Evolutionary conservation across 768 basidiomycete species (phyloP).

Genomic region (Suillus occidentalis): DNA sequence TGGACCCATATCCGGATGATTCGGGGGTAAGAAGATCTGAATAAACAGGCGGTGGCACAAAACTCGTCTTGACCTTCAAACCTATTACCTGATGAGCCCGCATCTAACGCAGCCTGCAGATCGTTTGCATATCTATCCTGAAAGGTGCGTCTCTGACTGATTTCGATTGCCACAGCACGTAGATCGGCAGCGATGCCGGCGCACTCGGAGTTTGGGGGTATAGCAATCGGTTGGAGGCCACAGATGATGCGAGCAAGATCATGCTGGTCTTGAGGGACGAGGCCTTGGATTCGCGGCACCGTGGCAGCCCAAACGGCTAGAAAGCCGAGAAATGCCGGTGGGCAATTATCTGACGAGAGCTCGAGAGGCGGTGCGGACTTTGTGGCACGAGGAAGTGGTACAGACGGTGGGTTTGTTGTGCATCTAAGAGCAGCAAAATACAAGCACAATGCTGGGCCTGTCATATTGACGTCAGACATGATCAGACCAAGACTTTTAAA

Average conservation of each 20-base stretch:
- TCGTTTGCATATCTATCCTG: constrained; percentile 76
- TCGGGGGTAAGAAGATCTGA: constrained; percentile 29
- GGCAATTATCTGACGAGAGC: constrained; percentile 69
- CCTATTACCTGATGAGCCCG: constrained; percentile 40
- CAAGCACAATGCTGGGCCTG: constrained; percentile 78
- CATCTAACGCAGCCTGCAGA: constrained; percentile 77
- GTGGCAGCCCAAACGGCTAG: constrained; percentile 70
- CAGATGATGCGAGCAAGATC: constrained; percentile 85
- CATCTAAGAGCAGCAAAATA: constrained; percentile 83
- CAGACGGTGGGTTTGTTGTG: constrained; percentile 75
- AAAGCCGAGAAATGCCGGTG: constrained; percentile 64
- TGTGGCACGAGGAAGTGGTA: constrained; percentile 65
- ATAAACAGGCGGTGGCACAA: constrained; percentile 72
- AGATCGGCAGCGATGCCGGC: constrained; percentile 74
- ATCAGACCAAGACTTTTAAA: not conserved
- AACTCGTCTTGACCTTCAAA: constrained; percentile 51
- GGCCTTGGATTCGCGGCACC: constrained; percentile 63
- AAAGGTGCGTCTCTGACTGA: constrained; percentile 80
- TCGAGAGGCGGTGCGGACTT: constrained; percentile 52
- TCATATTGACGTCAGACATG: not conserved
- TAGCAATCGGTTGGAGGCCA: constrained; percentile 44
- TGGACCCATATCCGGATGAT: constrained; percentile 15
- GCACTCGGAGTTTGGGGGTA: constrained; percentile 43
- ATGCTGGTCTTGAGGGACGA: constrained; percentile 67
- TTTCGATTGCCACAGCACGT: constrained; percentile 85